Conservation (phyloP, 2,329 filamentous ascomycete genomes). For the Whalleya microplaca region DNA sequence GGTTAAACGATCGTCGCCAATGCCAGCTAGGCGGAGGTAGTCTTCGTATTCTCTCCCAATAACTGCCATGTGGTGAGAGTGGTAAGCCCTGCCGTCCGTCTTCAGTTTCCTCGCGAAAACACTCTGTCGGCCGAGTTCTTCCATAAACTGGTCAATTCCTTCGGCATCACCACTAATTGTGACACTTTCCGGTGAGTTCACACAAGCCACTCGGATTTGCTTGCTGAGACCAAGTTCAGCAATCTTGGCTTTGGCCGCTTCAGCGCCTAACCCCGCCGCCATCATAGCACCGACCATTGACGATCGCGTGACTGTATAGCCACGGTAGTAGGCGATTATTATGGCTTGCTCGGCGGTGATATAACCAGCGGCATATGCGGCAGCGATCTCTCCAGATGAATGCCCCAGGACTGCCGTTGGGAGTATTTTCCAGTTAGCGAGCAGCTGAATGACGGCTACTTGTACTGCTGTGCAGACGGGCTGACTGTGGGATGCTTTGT, state of each 20-base stretch:
- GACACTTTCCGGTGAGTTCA: slow-evolving; percentile 24
- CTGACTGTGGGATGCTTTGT: slow-evolving; percentile 16
- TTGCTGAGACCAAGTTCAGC: neutral
- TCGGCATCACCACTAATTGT: slow-evolving; percentile 14
- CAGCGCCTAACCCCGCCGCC: slow-evolving; percentile 12
- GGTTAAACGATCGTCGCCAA: neutral
- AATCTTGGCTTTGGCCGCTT: slow-evolving; percentile 1
- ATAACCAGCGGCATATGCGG: slow-evolving; percentile 44
- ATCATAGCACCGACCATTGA: slow-evolving; percentile 27
- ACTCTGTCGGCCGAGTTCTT: neutral
- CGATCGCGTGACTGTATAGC: slow-evolving; percentile 6
- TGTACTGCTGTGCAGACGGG: slow-evolving; percentile 32
- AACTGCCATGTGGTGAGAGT: slow-evolving; percentile 18
- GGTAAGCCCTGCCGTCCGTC: slow-evolving; percentile 11
- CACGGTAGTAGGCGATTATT: slow-evolving; percentile 25
- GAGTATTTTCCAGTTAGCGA: slow-evolving; percentile 15
- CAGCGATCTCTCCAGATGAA: slow-evolving; percentile 45
- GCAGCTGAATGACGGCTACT: slow-evolving; percentile 21
- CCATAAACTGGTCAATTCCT: neutral
- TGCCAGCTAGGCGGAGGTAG: slow-evolving; percentile 3
- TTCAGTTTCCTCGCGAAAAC: slow-evolving; percentile 5
- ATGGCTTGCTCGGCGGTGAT: slow-evolving; percentile 25
- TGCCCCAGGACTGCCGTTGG: slow-evolving; percentile 28
- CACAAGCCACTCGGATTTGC: slow-evolving; percentile 19
- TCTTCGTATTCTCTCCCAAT: slow-evolving; percentile 22